phyloP scores from a whole-genome alignment of 73 alveolate genomes.

The Vitrella brassicaformis region DNA sequence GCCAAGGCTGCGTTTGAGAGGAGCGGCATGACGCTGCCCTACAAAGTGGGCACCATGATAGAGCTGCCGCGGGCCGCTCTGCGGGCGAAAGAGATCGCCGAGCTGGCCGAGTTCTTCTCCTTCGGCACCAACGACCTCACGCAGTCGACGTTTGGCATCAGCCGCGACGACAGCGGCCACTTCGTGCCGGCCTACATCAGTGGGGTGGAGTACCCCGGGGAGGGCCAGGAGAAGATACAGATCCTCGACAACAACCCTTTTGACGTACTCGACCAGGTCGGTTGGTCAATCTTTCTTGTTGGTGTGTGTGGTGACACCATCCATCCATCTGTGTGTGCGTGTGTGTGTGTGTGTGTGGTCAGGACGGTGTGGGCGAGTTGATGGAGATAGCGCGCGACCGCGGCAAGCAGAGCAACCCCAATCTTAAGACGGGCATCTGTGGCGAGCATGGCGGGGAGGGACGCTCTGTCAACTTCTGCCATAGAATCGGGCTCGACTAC shows the following conservation, averaged over 20 bases:
- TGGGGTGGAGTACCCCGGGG: not conserved
- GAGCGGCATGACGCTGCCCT: not conserved
- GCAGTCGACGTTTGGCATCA: constrained; percentile 56
- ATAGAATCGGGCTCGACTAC: constrained; percentile 49
- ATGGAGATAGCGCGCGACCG: constrained; percentile 3
- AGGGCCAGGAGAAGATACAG: constrained; percentile 7
- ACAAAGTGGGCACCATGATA: constrained; percentile 39
- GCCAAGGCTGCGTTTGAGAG: not conserved
- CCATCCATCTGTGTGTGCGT: not conserved
- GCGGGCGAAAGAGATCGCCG: constrained; percentile 47
- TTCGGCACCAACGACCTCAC: constrained; percentile 69
- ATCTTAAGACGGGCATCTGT: constrained; percentile 58
- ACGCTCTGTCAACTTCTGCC: constrained; percentile 49
- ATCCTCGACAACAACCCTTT: constrained; percentile 55
- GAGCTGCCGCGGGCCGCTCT: constrained; percentile 61
- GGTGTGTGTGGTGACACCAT: not conserved
- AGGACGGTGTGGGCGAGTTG: constrained; percentile 11
- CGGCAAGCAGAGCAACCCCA: constrained; percentile 13
- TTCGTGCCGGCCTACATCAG: constrained; percentile 45
- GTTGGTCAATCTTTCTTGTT: not conserved
- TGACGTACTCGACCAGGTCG: constrained; percentile 43
- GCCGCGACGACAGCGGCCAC: constrained; percentile 55
- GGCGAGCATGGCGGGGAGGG: constrained; percentile 78
- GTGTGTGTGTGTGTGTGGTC: constrained; percentile 1
- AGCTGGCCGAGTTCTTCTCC: constrained; percentile 62